phyloP scores from a whole-genome alignment of 2,329 filamentous ascomycete species.

The Ophiostoma montium region DNA sequence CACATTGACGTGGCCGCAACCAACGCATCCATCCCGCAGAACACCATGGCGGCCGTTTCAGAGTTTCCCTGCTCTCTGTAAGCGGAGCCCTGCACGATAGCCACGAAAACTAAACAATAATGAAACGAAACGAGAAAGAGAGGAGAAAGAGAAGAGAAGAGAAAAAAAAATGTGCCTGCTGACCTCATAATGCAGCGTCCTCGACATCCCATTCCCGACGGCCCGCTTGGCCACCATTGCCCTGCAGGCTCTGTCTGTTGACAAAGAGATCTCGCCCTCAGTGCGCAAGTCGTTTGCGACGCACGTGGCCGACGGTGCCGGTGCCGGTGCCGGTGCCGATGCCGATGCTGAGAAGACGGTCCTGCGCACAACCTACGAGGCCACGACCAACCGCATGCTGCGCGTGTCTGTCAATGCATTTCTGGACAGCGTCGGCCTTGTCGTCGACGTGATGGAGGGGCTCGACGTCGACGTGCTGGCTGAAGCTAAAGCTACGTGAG shows the following conservation, averaged over 20 bases:
- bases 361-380: constrained; percentile 63
- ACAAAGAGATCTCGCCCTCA: constrained; percentile 75
- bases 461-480: constrained; percentile 71
- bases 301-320: constrained; percentile 2
- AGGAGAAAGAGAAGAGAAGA: no score
- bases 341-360: constrained; percentile 28
- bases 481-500: constrained; percentile 7
- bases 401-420: constrained; percentile 93
- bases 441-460: constrained; percentile 81
- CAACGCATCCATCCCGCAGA: neutral
- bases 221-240: constrained; percentile 64
- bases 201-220: constrained; percentile 71
- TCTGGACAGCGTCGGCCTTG: constrained; percentile 75
- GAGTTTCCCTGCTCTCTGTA: constrained; percentile 52
- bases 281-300: constrained; percentile 57
- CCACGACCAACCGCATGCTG: constrained; percentile 91
- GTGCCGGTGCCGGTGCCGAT: constrained; percentile 1
- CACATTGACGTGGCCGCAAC: neutral
- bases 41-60: constrained; percentile 24
- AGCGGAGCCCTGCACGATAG: constrained; percentile 14
- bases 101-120: no score
- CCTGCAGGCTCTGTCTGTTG: constrained; percentile 63
- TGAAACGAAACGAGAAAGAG: no score
- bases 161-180: no score
- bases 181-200: constrained; percentile 35